Evolutionary conservation across 2,329 filamentous ascomycete genomes (phyloP).

Genomic region (Fonsecaea multimorphosa): DNA sequence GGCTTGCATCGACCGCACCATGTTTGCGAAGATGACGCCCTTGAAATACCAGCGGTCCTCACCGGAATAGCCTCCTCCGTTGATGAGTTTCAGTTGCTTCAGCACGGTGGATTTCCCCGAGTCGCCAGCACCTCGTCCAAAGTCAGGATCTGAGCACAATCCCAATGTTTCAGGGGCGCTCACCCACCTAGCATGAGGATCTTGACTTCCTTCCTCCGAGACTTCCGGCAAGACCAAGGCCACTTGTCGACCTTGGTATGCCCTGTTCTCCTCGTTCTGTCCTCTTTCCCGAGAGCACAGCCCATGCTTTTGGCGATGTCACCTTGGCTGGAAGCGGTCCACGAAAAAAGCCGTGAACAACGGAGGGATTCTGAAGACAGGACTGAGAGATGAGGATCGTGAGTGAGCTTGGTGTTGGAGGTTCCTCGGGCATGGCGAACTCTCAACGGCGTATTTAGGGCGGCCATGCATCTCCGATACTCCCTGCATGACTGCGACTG

Average conservation of each 20-base stretch:
- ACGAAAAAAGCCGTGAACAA: neutral
- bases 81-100: constrained; percentile 99
- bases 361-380: neutral
- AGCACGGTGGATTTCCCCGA: constrained; percentile 93
- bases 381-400: neutral
- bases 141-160: constrained; percentile 8
- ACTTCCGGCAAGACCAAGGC: constrained; percentile 96
- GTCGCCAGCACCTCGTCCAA: constrained; percentile 88
- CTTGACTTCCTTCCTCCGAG: constrained; percentile 99
- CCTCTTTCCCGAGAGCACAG: constrained; percentile 99
- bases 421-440: neutral
- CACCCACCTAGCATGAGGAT: constrained; percentile 94
- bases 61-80: constrained; percentile 96
- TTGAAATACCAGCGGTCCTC: constrained; percentile 76
- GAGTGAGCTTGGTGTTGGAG: neutral
- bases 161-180: constrained; percentile 36
- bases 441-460: neutral
- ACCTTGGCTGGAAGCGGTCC: neutral
- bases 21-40: constrained; percentile 75
- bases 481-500: neutral
- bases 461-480: neutral
- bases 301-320: constrained; percentile 71
- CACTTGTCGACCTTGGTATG: constrained; percentile 99
- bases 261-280: constrained; percentile 99
- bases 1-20: constrained; percentile 72